A percentile compares a stretch with the other conserved stretches of the same genome.
Evolutionary conservation across 306 rosid genomes (phyloP).

Genomic region (Quercus gilva): DNA sequence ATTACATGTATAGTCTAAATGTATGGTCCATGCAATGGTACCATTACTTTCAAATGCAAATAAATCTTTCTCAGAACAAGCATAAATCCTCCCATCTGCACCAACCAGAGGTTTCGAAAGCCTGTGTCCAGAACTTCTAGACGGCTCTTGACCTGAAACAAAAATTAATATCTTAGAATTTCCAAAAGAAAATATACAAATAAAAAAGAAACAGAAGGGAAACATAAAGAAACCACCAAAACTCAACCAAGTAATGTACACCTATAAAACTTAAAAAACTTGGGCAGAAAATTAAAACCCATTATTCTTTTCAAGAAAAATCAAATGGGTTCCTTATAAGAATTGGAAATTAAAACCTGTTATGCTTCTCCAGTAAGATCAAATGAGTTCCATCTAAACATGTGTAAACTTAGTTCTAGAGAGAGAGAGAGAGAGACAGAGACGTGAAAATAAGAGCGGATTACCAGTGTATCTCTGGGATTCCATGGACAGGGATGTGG

Average conservation of each 20-base stretch:
- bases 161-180: no score
- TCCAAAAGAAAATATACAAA: no score
- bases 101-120: conserved; percentile 62
- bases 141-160: conserved; percentile 14
- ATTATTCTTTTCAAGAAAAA: background rate
- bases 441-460: conserved; percentile 9
- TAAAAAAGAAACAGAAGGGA: no score
- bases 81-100: conserved; percentile 57
- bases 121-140: conserved; percentile 20
- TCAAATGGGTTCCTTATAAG: background rate
- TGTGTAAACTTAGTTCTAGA: background rate
- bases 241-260: background rate
- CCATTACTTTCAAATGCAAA: conserved; percentile 69
- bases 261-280: background rate
- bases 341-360: background rate
- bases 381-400: background rate
- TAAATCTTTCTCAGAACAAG: conserved; percentile 49
- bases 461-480: conserved; percentile 3
- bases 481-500: background rate
- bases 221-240: background rate
- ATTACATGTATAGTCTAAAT: conserved; percentile 49
- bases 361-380: background rate
- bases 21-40: conserved; percentile 57
- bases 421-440: background rate
- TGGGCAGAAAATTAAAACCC: background rate